Base-by-base conservation (phyloP, 2,329 filamentous ascomycete genomes). In the Rhynchosporium agropyri region DNA sequence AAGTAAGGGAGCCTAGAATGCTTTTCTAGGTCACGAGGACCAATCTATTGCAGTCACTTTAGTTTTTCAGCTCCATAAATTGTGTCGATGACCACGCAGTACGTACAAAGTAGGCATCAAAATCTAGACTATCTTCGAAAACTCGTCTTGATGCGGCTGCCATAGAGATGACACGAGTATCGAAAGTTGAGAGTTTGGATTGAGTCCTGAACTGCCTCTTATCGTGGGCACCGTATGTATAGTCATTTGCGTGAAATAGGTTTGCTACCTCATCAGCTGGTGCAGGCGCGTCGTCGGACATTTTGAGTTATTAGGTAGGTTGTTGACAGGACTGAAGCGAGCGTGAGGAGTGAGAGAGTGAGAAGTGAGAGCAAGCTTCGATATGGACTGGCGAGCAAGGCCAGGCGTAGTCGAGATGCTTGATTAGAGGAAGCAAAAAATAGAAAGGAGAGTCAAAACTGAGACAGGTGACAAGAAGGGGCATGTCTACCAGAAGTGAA, bases 1-100 rank as follows among this genome's bases (percentile, higher is more conserved):
- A 92, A 89, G 65, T 86, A 83, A 15, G 90, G 90, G 81, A 88
- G 88, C 80, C 90, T 92, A n/a, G 89, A 91, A 75, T 92, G 89
- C 71, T 84, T 84, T 62, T 85, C 81, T 67, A 91, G 83, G 73
- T 92, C 86, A 64, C 88, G 83, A 56, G 90, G 90, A 13, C 85
- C 86, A 50, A 73, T 68, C 73, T 74, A 40, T 51, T 42, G 8
- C 10, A 12, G 10, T 20, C 46, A 40, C n/a, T 20, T 20, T 46
- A 46, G 43, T 9, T 10, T 28, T 20, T 7, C 43, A 15, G 5
- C 6, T 46, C 43, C 20, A 8, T 2, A 45, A 26, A 10, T 46
- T 20, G 9, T 28, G 20, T n/a, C n/a, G 20, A n/a, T 3, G 42
- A n/a, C 20, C 20, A 20, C 20, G 9, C 26, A 20, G 20, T 6